phyloP scores from a whole-genome alignment of 2,329 filamentous ascomycete species.

The Ceratocystis cacaofunesta region DNA sequence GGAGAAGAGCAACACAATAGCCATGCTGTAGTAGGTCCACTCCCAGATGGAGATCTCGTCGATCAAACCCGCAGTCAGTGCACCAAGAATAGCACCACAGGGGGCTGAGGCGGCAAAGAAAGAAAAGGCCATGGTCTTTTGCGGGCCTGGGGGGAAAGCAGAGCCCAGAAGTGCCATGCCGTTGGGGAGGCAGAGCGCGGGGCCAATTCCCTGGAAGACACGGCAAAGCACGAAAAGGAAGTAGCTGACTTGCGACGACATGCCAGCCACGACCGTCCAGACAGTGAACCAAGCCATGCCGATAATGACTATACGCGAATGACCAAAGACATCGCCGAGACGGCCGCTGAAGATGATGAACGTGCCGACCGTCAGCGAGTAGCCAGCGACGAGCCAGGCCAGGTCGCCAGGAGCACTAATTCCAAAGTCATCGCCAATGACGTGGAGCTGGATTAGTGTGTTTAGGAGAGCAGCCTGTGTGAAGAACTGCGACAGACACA shows the following conservation, averaged over 20 bases:
- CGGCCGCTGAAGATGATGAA: constrained; percentile 44
- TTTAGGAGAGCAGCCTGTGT: constrained; percentile 25
- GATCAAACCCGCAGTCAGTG: constrained; percentile 29
- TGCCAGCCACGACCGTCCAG: constrained; percentile 36
- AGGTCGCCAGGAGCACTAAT: constrained; percentile 31
- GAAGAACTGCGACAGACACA: constrained; percentile 33
- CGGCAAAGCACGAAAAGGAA: constrained; percentile 27
- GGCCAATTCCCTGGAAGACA: constrained; percentile 45
- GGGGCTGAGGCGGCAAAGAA: constrained; percentile 34
- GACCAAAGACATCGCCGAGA: constrained; percentile 42
- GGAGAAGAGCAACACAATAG: constrained; percentile 23
- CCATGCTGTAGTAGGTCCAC: constrained; percentile 32
- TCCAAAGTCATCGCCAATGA: constrained; percentile 26
- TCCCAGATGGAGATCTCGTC: constrained; percentile 32
- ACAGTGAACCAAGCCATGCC: constrained; percentile 41
- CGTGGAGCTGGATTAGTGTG: constrained; percentile 32
- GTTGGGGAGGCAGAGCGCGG: constrained; percentile 49
- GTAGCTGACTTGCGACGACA: constrained; percentile 32
- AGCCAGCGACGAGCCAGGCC: constrained; percentile 43
- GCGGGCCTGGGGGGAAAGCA: constrained; percentile 39
- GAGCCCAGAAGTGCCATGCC: constrained; percentile 46
- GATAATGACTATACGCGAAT: constrained; percentile 38
- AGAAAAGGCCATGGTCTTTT: constrained; percentile 46
- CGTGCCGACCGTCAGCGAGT: constrained; percentile 39
- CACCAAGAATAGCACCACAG: constrained; percentile 31